Base-by-base conservation (phyloP, 2,329 filamentous ascomycete species). In the Rosellinia necatrix region DNA sequence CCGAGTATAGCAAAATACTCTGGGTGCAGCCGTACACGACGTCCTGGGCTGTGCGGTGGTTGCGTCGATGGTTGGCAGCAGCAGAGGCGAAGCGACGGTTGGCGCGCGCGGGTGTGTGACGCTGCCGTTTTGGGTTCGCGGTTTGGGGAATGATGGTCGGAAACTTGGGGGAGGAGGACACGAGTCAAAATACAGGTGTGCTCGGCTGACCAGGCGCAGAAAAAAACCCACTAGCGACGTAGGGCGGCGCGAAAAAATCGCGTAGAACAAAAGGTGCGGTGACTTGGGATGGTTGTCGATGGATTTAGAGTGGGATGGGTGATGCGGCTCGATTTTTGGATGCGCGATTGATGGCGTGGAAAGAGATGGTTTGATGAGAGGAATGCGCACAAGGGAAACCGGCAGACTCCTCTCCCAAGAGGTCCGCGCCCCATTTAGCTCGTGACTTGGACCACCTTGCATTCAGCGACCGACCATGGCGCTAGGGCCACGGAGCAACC, bases 211-310 rank as follows among this genome's bases (percentile, higher is more conserved):
- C 30, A 35, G 67, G 64, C 64, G 65, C 62, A 64, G 58, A 62
- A 59, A 67, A 70, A 71, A 69, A 49, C 46, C 30, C 42, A 59
- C 58, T 58, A 60, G 72, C 74, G 75, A 71, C 72, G 72, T 72
- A 71, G 68, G 72, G 68, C 74, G 61, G 71, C 75, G 73, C 77
- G 74, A 74, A 71, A 72, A 77, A 80, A 77, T 77, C 76, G 81
- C 79, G 80, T 81, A 75, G 76, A 78, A 76, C 75, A 74, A 74
- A 75, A 76, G 75, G 75, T 77, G 74, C 76, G 75, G 75, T 72
- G 72, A 77, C 75, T 78, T 73, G 72, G 74, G 80, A 83, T 83
- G 80, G 76, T 72, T 75, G 74, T 79, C 74, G 81, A 84, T 84
- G 80, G 74, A 78, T 79, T 78, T 77, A 76, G 76, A 78, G 77